Base-by-base conservation (phyloP, 139 green algal species). In the Pedinophyceae sp. region DNA sequence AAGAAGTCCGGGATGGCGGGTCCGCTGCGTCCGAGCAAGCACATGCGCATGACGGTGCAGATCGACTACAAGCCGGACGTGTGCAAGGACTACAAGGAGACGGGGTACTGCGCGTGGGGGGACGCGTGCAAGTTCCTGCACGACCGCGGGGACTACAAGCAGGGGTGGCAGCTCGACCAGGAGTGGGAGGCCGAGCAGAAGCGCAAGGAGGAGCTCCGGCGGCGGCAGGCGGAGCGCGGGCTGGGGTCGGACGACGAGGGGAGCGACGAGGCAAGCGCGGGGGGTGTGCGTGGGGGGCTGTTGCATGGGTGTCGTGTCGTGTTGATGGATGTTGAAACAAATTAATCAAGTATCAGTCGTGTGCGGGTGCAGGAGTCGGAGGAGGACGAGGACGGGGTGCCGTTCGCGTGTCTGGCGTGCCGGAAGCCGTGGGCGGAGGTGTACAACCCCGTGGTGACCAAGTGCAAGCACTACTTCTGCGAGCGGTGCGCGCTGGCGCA, bases 101-200 rank as follows among this genome's bases (percentile, higher is more conserved):
- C 86, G 22, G 86, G 85, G 2, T 94, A 85, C 62, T 94, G 86
- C 66, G 89, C 84, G 2, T 99, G 92, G 59, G 92, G 92, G 5
- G 92, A 99, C 66, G 68, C 79, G 22, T 99, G 92, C 76, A 99
- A 98, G 69, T 99, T 99, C 68, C 64, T 99, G 69, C 92, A 99
- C 65, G 92, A 98, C 61, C 66, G 92, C 2, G 84, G 84, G 3
- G 92, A 99, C 65, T 97, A 98, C 83, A 99, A 99, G 84, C 59
- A 56, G 20, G 71, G 71, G n/a, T 80, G 71, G 71, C 69, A 80
- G 57, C 20, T 53, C 13, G 61, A 69, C 30, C 76, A 84, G 68
- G 87, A 96, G 24, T 98, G 88, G 88, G 74, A 96, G 18, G 72
- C 79, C 57, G 77, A 94, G 76, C 75, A 95, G 66, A 94, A 95